These are phyloP conservation scores for Fusarium humuli DNA, from an alignment of 2,329 filamentous ascomycete species.

Conservation along the genomic window DNA sequence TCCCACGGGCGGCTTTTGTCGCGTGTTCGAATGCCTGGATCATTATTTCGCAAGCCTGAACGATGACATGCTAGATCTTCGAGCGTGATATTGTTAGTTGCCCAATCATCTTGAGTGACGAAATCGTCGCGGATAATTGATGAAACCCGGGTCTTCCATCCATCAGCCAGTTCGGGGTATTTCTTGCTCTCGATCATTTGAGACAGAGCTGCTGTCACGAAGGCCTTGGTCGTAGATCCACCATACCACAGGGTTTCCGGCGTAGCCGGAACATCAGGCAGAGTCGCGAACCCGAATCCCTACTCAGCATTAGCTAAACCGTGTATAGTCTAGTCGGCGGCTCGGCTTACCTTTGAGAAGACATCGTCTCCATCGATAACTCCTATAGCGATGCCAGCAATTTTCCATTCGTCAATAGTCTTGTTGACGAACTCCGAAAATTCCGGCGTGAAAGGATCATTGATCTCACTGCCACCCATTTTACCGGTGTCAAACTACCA, in stretches of 20 bases:
- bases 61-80: conserved; percentile 67
- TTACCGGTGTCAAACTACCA: not conserved
- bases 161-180: conserved; percentile 45
- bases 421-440: conserved; percentile 11
- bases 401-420: conserved; percentile 44
- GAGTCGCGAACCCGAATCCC: conserved; percentile 39
- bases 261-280: conserved; percentile 55
- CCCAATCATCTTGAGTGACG: conserved; percentile 58
- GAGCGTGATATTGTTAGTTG: conserved; percentile 62
- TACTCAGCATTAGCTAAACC: not conserved
- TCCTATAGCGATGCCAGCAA: conserved; percentile 46
- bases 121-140: conserved; percentile 64
- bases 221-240: conserved; percentile 68
- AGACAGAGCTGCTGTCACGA: conserved; percentile 63
- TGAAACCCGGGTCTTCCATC: conserved; percentile 62
- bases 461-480: conserved; percentile 1
- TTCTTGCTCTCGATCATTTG: conserved; percentile 61
- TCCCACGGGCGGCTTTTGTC: conserved; percentile 50
- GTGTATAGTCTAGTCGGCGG: fast-evolving
- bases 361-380: conserved; percentile 45
- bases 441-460: not conserved
- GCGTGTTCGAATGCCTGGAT: conserved; percentile 46
- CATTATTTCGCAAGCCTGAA: conserved; percentile 61
- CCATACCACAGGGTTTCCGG: conserved; percentile 65
- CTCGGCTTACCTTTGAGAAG: conserved; percentile 40